Base-by-base conservation (phyloP, 2,329 filamentous ascomycete genomes). In the Ophiosphaerella narmari region DNA sequence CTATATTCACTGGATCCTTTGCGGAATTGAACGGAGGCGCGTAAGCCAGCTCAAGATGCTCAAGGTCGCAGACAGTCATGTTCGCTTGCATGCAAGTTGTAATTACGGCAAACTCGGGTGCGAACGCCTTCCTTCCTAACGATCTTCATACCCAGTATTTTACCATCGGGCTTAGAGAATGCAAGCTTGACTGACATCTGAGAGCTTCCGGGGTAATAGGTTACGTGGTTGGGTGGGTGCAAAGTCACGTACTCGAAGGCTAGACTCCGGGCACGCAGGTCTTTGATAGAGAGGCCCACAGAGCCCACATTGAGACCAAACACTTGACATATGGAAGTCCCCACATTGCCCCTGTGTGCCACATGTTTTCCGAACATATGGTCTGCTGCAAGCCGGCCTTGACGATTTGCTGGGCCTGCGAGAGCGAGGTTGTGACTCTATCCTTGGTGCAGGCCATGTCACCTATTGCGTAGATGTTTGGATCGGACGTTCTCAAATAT, bases 1-100 rank as follows among this genome's bases (percentile, higher is more conserved):
- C 64, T 62, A 67, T 66, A 48, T 67, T 66, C 35, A 66, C 57
- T 2, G 63, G 59, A 36, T 65, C 60, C 45, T 67, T 67, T 21
- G 62, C 63, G 6, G 52, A 53, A 13, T 59, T 59, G 39, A 59
- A 67, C 4, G 64, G 64, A 23, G 64, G 64, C 18, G 64, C 59
- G 43, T 66, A 67, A 4, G 52, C 56, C 13, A 67, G 37, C 50
- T 66, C 64, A 12, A 67, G 45, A 42, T 67, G 61, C 49, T 65
- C 60, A 24, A 67, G 48, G 39, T 67, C 64, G 35, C 49, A 57
- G 23, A 63, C 49, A 1, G 58, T 59, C 64, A 67, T 66, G n/a
- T 48, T 44, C 2, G 55, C 64, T 43, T 53, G 54, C 18, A 66
- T 59, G 12, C 58, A 55, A 4, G 55, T 59, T 31, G 63, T 49